A percentile compares a stretch with the other conserved stretches of the same genome.
Conservation (phyloP, 2,329 filamentous ascomycete genomes). For the Berkeleyomyces rouxiae region DNA sequence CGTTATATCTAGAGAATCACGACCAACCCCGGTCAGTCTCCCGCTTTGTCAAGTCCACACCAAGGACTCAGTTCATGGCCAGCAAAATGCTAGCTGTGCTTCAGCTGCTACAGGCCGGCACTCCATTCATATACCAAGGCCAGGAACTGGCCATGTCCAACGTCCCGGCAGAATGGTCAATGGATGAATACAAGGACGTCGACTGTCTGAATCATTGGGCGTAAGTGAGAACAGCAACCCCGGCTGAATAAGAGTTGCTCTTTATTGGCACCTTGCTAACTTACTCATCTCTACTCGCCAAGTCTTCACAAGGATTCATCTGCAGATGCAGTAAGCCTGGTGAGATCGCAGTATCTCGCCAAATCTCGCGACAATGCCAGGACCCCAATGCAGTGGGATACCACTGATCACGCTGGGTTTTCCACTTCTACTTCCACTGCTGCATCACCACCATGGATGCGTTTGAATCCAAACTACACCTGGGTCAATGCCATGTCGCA, state of each 20-base stretch:
- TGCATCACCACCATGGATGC: conserved; percentile 48
- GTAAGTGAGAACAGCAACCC: conserved; percentile 17
- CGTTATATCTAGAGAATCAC: conserved; percentile 49
- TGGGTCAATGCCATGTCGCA: conserved; percentile 46
- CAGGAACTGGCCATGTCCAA: conserved; percentile 54
- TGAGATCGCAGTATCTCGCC: conserved; percentile 32
- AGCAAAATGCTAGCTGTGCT: conserved; percentile 45
- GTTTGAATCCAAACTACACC: conserved; percentile 44
- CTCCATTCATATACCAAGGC: conserved; percentile 52
- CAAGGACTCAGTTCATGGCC: conserved; percentile 30
- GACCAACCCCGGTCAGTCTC: conserved; percentile 46
- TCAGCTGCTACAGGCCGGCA: conserved; percentile 41
- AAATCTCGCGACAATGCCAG: conserved; percentile 54
- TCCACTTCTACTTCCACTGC: conserved; percentile 31
- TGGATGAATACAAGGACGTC: conserved; percentile 54
- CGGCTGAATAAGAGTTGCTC: too few relatives aligned
- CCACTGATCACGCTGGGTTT: conserved; percentile 46
- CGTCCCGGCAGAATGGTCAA: conserved; percentile 41
- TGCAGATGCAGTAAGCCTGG: conserved; percentile 22
- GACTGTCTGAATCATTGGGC: conserved; percentile 38
- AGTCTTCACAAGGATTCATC: conserved; percentile 24
- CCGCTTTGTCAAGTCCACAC: conserved; percentile 34
- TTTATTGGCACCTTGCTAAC: background rate
- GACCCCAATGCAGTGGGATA: conserved; percentile 56
- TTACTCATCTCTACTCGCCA: background rate